phyloP scores from a whole-genome alignment of 345 rosid genomes.

The Raphanus sativus region DNA sequence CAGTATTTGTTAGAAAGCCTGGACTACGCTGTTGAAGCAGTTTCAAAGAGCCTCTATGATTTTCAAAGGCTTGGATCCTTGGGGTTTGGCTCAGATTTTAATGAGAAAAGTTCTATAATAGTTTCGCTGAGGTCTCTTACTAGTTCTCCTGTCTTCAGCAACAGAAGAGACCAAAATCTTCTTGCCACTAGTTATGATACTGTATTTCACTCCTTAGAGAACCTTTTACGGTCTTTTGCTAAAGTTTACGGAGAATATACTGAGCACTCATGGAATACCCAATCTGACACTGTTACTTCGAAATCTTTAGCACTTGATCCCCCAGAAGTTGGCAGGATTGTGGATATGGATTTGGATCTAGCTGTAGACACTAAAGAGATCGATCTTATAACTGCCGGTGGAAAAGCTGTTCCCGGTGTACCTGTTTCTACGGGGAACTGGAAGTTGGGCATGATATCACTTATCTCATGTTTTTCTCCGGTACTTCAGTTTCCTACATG shows the following conservation, averaged over 20 bases:
- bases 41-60: slow-evolving; percentile 46
- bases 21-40: slow-evolving; percentile 49
- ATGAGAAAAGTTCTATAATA: slow-evolving; percentile 45
- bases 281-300: slow-evolving; percentile 37
- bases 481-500: slow-evolving; percentile 54
- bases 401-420: slow-evolving; percentile 44
- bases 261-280: slow-evolving; percentile 43
- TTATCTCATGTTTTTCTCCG: slow-evolving; percentile 66
- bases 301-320: slow-evolving; percentile 45
- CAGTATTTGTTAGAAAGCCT: slow-evolving; percentile 56
- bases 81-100: slow-evolving; percentile 46
- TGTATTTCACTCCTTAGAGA: slow-evolving; percentile 56
- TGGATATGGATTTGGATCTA: slow-evolving; percentile 83
- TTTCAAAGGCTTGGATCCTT: slow-evolving; percentile 53
- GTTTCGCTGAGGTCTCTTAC: slow-evolving; percentile 65
- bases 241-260: slow-evolving; percentile 53
- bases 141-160: slow-evolving; percentile 54
- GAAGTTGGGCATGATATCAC: slow-evolving; percentile 80
- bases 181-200: slow-evolving; percentile 44
- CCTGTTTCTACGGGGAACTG: slow-evolving; percentile 56
- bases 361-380: slow-evolving; percentile 56
- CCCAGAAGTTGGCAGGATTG: slow-evolving; percentile 54
- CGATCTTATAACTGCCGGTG: slow-evolving; percentile 51
- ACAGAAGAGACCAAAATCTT: slow-evolving; percentile 41
- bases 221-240: slow-evolving; percentile 58